Base-by-base conservation (phyloP, 2,329 filamentous ascomycete species). In the Aspergillus puulaauensis region DNA sequence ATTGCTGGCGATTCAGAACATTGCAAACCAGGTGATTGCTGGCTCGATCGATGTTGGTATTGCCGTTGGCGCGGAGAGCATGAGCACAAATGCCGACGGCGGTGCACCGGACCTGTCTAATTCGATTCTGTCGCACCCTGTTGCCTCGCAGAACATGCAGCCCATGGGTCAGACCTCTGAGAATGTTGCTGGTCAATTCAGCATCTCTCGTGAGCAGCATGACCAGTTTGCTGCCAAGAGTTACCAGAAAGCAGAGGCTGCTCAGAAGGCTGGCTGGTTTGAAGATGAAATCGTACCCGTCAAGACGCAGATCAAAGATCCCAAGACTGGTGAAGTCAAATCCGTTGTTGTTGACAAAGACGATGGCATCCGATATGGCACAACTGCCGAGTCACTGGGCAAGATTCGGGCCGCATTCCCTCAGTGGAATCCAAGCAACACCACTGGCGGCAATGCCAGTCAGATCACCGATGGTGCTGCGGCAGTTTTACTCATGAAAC, bases 161-260 rank as follows among this genome's bases (percentile, higher is more conserved):
- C 87, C 91, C 70, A 97, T 97, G 93, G 93, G 93, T 61, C 84
- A 91, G 41, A 83, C 96, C 39, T 96, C 90, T n/a, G 93, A 97
- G 78, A 80, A 92, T 69, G 96, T 97, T 86, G 93, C 93, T 53
- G 86, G 88, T 73, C 90, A 91, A 70, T 86, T 88, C 68, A 80
- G 80, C 61, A 85, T 97, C 69, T 69, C 80, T 52, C 88, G 93
- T 58, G 77, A 81, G 24, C 79, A 82, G 60, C 91, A 96, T 76
- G 93, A 97, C 73, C 84, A 83, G 23, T 97, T 96, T 74, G 93
- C 93, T 7, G 92, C 92, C 8, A 79, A 81, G 4, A 95, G 90
- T 45, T 96, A 93, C 81, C 87, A 90, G 66, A 96, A 96, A 79
- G 93, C 93, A 9, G 78, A 85, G 69, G 85, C 83, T 72, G 93